These are phyloP conservation scores for Malus sylvestris DNA, from an alignment of 306 rosid genomes.

Conservation along the genomic window DNA sequence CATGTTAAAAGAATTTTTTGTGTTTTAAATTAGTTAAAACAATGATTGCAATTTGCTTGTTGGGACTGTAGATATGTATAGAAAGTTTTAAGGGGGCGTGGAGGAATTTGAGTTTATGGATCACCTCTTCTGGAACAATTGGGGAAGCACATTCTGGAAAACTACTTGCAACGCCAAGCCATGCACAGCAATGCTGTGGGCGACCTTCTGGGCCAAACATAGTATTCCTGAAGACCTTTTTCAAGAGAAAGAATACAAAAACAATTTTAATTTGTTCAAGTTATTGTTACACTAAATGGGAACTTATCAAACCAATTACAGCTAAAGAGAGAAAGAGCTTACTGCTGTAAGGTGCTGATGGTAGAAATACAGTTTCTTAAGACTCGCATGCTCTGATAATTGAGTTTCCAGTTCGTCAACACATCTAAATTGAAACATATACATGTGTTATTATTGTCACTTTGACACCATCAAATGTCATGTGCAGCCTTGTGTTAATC, in stretches of 20 bases:
- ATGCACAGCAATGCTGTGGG: constrained; percentile 98
- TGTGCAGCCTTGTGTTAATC: not conserved
- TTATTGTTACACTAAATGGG: not conserved
- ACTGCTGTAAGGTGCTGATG: constrained; percentile 96
- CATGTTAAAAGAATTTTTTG: not conserved
- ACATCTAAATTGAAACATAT: constrained; percentile 49
- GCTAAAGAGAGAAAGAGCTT: constrained; percentile 28
- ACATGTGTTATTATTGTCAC: constrained; percentile 7
- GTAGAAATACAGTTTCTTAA: constrained; percentile 82
- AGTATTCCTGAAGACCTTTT: constrained; percentile 90
- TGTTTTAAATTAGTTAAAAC: not conserved
- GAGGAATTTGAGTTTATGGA: constrained; percentile 10
- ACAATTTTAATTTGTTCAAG: not conserved
- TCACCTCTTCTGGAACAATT: constrained; percentile 91
- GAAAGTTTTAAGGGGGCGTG: not conserved
- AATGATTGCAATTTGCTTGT: not conserved
- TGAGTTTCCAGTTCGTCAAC: constrained; percentile 90
- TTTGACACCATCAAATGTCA: not conserved
- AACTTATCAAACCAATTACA: constrained; percentile 2
- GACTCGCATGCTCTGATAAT: constrained; percentile 90
- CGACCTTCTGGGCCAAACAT: constrained; percentile 99
- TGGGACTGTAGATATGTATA: not conserved
- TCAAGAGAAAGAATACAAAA: constrained; percentile 23
- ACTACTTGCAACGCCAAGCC: constrained; percentile 99
- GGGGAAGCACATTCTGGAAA: constrained; percentile 95